phyloP scores from a whole-genome alignment of 768 basidiomycete species.

The Collybia sp. region DNA sequence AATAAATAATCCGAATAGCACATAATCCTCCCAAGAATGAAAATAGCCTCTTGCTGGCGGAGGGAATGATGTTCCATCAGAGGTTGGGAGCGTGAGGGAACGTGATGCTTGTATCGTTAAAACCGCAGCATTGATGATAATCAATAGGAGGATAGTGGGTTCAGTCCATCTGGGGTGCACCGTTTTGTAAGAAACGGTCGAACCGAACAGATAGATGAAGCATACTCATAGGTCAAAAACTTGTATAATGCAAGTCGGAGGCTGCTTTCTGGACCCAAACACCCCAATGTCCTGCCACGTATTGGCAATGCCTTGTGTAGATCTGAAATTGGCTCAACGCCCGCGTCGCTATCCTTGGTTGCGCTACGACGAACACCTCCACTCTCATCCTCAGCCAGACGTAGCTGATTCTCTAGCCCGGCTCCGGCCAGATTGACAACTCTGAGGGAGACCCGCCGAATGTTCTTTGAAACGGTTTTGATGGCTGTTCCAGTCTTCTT shows the following conservation, averaged over 20 bases:
- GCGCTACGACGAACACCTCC: slow-evolving; percentile 20
- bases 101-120: slow-evolving; percentile 77
- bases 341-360: slow-evolving; percentile 21
- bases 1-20: slow-evolving; percentile 77
- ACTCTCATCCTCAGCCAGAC: slow-evolving; percentile 41
- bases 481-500: slow-evolving; percentile 58
- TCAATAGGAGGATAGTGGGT: slow-evolving; percentile 75
- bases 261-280: slow-evolving; percentile 65
- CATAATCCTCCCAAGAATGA: slow-evolving; percentile 84
- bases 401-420: slow-evolving; percentile 55
- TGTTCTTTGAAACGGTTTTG: slow-evolving; percentile 48
- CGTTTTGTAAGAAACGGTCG: slow-evolving; percentile 3
- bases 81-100: slow-evolving; percentile 49
- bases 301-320: slow-evolving; percentile 44
- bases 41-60: slow-evolving; percentile 67
- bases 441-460: slow-evolving; percentile 65
- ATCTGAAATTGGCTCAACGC: slow-evolving; percentile 34
- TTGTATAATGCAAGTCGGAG: slow-evolving; percentile 61
- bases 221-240: slow-evolving; percentile 72
- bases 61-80: slow-evolving; percentile 33
- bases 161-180: slow-evolving; percentile 69
- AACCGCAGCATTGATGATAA: slow-evolving; percentile 78
- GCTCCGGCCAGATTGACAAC: slow-evolving; percentile 76
- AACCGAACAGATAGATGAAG: slow-evolving; percentile 12
- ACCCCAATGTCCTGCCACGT: slow-evolving; percentile 75